A percentile compares a stretch with the other conserved stretches of the same genome.
These are phyloP conservation scores for Vicia faba DNA, from an alignment of 306 rosid genomes.

Conservation along the genomic window DNA sequence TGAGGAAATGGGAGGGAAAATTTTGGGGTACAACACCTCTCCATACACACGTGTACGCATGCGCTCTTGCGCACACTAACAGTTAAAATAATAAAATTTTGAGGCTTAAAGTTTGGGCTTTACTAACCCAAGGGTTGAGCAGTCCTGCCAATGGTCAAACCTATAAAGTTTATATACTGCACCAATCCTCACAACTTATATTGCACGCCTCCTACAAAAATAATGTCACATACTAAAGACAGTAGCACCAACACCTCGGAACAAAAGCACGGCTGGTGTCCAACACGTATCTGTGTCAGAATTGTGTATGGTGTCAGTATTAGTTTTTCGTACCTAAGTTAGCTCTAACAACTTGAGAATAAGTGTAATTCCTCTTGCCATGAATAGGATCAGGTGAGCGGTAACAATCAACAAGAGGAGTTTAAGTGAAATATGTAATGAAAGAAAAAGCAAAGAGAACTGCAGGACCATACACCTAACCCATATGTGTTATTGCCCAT, in stretches of 20 bases:
- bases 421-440: slow-evolving; percentile 87
- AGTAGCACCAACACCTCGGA: no score
- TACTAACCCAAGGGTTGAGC: no score
- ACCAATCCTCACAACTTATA: slow-evolving; percentile 88
- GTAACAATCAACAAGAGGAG: slow-evolving; percentile 84
- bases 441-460: slow-evolving; percentile 80
- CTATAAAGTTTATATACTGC: slow-evolving; percentile 78
- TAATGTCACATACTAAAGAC: background rate
- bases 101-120: no score
- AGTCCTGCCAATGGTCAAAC: slow-evolving; percentile 89
- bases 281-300: no score
- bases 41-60: no score
- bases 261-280: no score
- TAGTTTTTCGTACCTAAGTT: slow-evolving; percentile 73
- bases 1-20: no score
- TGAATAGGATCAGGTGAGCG: slow-evolving; percentile 82
- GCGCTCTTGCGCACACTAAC: no score
- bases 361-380: slow-evolving; percentile 85
- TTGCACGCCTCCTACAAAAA: slow-evolving; percentile 66
- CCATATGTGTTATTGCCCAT: slow-evolving; percentile 89
- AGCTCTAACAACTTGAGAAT: slow-evolving; percentile 74
- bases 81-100: no score
- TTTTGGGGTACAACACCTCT: no score
- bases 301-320: no score
- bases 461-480: slow-evolving; percentile 90